Base-by-base conservation (phyloP, 2,329 filamentous ascomycete genomes). In the Rhinocladiella mackenziei region DNA sequence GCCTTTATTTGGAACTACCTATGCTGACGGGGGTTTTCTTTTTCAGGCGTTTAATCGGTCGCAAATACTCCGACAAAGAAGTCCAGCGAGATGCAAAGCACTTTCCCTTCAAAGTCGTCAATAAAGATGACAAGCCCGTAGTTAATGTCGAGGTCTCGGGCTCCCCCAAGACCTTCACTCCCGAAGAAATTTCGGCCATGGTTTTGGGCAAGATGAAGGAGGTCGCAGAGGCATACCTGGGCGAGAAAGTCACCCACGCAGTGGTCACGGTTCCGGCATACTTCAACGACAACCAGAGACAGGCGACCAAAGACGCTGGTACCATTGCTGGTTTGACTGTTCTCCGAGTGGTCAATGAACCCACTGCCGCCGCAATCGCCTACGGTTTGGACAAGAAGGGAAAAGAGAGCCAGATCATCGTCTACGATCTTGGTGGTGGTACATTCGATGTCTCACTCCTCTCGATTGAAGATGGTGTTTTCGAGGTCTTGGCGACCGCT, bases 201-300 rank as follows among this genome's bases (percentile, higher is more conserved):
- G 74, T 83, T 60, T 65, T 81, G 42, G 74, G 75, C 52, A 80
- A 81, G 74, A 83, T 83, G 80, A 80, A 78, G 72, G 77, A 80
- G 57, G 74, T 80, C 52, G 77, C 77, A 41, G 77, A 81, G 69
- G 68, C 69, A 60, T 81, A 79, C 62, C 71, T 81, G 39, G 77
- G 77, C 55, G 75, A 79, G 67, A 67, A 72, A 51, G 77, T 81
- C 43, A 75, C 70, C 61, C 76, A 79, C 72, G 77, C 77, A 40
- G 77, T 96, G 62, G 89, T 96, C 56, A 96, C 89, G 53, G 89
- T 95, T 58, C 89, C 89, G 60, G 88, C 89, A 72, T 95, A 95
- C 77, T 96, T 96, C 86, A 95, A 94, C 74, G 89, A 95, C 76
- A 89, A 89, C 73, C 89, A 96, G 78, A 81, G 89, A 73, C 89